These are phyloP conservation scores for Pythium dissotocum DNA, from an alignment of 352 stramenopile genomes.

Conservation along the genomic window DNA sequence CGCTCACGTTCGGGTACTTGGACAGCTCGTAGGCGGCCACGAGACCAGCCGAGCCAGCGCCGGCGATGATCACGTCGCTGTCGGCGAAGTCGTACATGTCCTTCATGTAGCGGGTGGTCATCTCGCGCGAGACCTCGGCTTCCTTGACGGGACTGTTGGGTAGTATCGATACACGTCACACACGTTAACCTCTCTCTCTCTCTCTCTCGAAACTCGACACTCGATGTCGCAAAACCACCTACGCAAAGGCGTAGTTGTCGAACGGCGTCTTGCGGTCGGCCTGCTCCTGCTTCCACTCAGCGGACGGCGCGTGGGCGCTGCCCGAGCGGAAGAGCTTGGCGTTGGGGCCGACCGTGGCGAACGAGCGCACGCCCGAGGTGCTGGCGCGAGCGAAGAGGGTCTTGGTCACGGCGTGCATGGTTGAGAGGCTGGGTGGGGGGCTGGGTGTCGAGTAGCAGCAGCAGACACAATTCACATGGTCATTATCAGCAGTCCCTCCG, in stretches of 20 bases:
- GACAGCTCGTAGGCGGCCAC: slow-evolving; percentile 63
- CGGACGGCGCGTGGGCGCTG: slow-evolving; percentile 44
- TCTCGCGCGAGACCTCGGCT: slow-evolving; percentile 63
- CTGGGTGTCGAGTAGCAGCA: slow-evolving; percentile 10
- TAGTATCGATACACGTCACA: slow-evolving; percentile 2
- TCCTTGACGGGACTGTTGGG: slow-evolving; percentile 55
- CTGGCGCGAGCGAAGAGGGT: slow-evolving; percentile 30
- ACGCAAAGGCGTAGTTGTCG: slow-evolving; percentile 61
- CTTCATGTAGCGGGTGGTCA: slow-evolving; percentile 77
- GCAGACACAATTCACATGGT: slow-evolving; percentile 30
- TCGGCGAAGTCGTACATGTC: slow-evolving; percentile 75
- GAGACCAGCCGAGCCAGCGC: slow-evolving; percentile 56
- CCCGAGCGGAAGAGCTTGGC: slow-evolving; percentile 44
- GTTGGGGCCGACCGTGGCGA: slow-evolving; percentile 53
- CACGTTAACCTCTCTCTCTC: slow-evolving; percentile 5
- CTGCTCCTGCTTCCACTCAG: slow-evolving; percentile 50
- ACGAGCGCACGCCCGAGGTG: slow-evolving; percentile 26
- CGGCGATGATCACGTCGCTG: slow-evolving; percentile 66
- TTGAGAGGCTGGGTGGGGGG: slow-evolving; percentile 7
- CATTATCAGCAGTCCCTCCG: slow-evolving; percentile 64
- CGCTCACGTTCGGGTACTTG: slow-evolving; percentile 58
- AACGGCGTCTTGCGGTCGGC: slow-evolving; percentile 49
- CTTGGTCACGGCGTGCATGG: slow-evolving; percentile 44
- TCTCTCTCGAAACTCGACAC: not conserved
- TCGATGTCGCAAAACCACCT: slow-evolving; percentile 20